These are phyloP conservation scores for Collybia sp. DNA, from an alignment of 768 basidiomycete species.

Conservation along the genomic window DNA sequence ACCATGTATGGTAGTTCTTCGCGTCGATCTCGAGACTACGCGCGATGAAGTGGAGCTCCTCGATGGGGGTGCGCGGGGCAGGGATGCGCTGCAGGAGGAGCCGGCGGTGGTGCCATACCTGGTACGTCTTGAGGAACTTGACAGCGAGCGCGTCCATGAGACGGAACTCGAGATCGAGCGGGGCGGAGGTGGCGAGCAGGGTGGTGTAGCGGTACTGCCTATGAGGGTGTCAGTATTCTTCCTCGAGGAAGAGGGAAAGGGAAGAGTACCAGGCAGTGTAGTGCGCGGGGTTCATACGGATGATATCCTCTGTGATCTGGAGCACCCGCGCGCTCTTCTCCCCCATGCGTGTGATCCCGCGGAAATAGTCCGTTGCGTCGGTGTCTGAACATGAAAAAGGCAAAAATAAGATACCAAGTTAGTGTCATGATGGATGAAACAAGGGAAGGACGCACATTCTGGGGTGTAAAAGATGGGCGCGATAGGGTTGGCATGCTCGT, in stretches of 20 bases:
- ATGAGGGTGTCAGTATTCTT: conserved; percentile 2
- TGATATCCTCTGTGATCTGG: conserved; percentile 83
- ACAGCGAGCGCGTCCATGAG: conserved; percentile 88
- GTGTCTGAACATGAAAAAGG: conserved; percentile 59
- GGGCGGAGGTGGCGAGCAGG: conserved; percentile 58
- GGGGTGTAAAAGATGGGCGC: conserved; percentile 89
- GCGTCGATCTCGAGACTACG: conserved; percentile 66
- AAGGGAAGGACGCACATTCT: conserved; percentile 53
- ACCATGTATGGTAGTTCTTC: conserved; percentile 99
- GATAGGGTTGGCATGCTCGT: conserved; percentile 72
- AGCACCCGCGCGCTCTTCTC: conserved; percentile 83
- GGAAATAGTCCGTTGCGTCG: conserved; percentile 91
- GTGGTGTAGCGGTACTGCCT: conserved; percentile 97
- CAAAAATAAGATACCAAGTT: too few species aligned
- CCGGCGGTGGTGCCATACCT: conserved; percentile 95
- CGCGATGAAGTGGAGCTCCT: conserved; percentile 81
- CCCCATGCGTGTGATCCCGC: conserved; percentile 69
- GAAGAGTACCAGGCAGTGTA: conserved; percentile 87
- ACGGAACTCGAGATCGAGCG: conserved; percentile 72
- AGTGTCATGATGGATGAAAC: conserved; percentile 3
- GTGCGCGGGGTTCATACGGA: conserved; percentile 91
- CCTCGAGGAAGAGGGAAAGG: neutral
- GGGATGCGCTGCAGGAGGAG: conserved; percentile 55
- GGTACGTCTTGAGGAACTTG: conserved; percentile 88
- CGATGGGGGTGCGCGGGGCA: conserved; percentile 38